These are phyloP conservation scores for Castanea sativa DNA, from an alignment of 306 rosid species.

Conservation along the genomic window DNA sequence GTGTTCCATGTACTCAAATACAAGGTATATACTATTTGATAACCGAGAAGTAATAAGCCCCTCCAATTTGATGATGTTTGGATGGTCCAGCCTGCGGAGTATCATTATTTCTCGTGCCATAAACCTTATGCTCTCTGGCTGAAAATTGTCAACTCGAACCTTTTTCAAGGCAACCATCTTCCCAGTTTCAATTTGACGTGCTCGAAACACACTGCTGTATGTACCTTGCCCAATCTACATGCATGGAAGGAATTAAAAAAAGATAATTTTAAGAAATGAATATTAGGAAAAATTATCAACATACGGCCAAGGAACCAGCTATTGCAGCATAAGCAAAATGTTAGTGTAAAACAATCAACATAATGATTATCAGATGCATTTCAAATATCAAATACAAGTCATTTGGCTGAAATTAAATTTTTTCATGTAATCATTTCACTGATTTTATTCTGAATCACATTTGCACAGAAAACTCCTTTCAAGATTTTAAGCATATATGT, in stretches of 20 bases:
- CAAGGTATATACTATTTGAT: slow-evolving; percentile 88
- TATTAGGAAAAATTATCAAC: background rate
- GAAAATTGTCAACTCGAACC: slow-evolving; percentile 87
- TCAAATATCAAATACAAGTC: background rate
- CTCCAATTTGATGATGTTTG: slow-evolving; percentile 90
- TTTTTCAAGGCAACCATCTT: slow-evolving; percentile 87
- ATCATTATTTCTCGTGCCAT: slow-evolving; percentile 95
- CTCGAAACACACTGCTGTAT: slow-evolving; percentile 93
- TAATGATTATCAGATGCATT: slow-evolving; percentile 6
- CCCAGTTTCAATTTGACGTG: slow-evolving; percentile 81
- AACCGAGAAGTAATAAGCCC: slow-evolving; percentile 75
- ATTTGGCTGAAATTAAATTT: background rate
- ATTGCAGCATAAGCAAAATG: background rate
- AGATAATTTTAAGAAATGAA: background rate
- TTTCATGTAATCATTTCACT: background rate
- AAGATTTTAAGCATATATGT: background rate
- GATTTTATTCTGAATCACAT: background rate
- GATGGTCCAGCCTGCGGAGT: slow-evolving; percentile 91
- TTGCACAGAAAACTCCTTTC: background rate
- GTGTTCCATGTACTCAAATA: slow-evolving; percentile 98
- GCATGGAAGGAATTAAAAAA: background rate
- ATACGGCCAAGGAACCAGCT: slow-evolving; percentile 3
- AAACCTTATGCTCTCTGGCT: slow-evolving; percentile 89
- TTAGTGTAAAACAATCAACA: background rate
- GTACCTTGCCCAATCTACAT: slow-evolving; percentile 97